Percentiles rank a stretch among this genome's conserved stretches.
Evolutionary conservation across 805 yeast species (phyloP).

Genomic region (Metschnikowia borealis): DNA sequence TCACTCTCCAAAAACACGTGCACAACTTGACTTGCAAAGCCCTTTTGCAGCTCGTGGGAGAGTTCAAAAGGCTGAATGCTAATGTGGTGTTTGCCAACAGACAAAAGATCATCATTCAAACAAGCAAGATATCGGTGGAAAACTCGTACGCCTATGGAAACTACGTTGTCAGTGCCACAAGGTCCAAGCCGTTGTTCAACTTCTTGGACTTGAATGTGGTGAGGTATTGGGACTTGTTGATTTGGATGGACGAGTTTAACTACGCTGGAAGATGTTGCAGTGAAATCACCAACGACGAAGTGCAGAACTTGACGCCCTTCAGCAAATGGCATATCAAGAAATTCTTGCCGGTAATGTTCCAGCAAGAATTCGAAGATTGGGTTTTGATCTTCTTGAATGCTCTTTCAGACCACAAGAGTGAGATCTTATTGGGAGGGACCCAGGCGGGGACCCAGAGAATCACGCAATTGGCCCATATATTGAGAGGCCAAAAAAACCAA

Average conservation of each 20-base stretch:
- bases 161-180: constrained; percentile 69
- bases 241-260: constrained; percentile 94
- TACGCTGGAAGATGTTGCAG: constrained; percentile 68
- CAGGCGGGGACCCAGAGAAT: constrained; percentile 51
- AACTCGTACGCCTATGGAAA: constrained; percentile 90
- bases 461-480: constrained; percentile 61
- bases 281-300: constrained; percentile 41
- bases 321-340: constrained; percentile 76
- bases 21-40: constrained; percentile 84
- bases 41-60: constrained; percentile 72
- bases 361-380: constrained; percentile 87
- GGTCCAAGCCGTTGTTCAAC: constrained; percentile 78
- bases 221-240: constrained; percentile 85
- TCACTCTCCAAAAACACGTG: constrained; percentile 77
- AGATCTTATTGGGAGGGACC: constrained; percentile 33
- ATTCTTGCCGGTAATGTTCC: constrained; percentile 70
- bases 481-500: constrained; percentile 40
- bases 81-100: constrained; percentile 74
- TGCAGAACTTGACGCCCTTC: constrained; percentile 45
- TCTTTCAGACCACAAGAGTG: constrained; percentile 52
- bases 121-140: constrained; percentile 73
- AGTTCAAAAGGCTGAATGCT: constrained; percentile 76
- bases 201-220: constrained; percentile 71
- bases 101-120: constrained; percentile 66
- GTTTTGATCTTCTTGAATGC: constrained; percentile 69